phyloP scores from a whole-genome alignment of 2,329 filamentous ascomycete genomes.

The Coleophoma eucalyptorum region DNA sequence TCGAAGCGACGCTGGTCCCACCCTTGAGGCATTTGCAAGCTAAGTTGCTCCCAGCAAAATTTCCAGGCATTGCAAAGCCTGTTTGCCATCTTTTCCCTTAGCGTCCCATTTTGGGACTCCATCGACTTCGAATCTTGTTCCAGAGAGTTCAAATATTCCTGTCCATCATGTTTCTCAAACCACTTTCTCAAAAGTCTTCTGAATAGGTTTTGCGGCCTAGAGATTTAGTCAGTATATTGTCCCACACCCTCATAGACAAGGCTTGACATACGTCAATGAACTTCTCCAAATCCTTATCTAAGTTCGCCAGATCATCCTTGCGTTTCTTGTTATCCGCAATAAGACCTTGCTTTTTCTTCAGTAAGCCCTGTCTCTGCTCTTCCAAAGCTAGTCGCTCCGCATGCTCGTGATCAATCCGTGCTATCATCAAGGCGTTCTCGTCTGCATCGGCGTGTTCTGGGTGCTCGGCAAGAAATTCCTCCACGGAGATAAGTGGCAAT shows the following conservation, averaged over 20 bases:
- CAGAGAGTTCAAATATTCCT: too few species aligned
- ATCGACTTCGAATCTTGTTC: too few species aligned
- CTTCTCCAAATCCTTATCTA: constrained; percentile 89
- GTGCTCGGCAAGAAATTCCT: constrained; percentile 74
- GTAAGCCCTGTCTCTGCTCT: constrained; percentile 72
- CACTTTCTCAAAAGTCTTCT: constrained; percentile 79
- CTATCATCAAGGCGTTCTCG: constrained; percentile 82
- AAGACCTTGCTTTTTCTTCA: constrained; percentile 68
- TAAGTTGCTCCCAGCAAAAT: too few species aligned
- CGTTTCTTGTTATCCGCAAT: constrained; percentile 83
- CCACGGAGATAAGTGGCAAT: constrained; percentile 77
- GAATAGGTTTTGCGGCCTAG: constrained; percentile 79
- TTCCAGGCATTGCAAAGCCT: too few species aligned
- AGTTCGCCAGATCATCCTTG: constrained; percentile 85
- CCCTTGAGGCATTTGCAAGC: too few species aligned
- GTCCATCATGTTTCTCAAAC: constrained; percentile 12
- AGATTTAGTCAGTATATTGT: constrained; percentile 2
- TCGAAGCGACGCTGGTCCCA: too few species aligned
- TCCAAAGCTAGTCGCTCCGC: constrained; percentile 81
- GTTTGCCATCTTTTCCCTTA: too few species aligned
- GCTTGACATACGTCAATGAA: constrained; percentile 73
- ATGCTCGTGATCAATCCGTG: constrained; percentile 87
- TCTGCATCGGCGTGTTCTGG: constrained; percentile 70
- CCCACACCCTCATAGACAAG: not conserved
- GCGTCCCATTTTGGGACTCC: too few species aligned